A percentile compares a stretch with the other conserved stretches of the same genome.
phyloP scores from a whole-genome alignment of 1,284 basidiomycete genomes.

The Coniferiporia weirii region DNA sequence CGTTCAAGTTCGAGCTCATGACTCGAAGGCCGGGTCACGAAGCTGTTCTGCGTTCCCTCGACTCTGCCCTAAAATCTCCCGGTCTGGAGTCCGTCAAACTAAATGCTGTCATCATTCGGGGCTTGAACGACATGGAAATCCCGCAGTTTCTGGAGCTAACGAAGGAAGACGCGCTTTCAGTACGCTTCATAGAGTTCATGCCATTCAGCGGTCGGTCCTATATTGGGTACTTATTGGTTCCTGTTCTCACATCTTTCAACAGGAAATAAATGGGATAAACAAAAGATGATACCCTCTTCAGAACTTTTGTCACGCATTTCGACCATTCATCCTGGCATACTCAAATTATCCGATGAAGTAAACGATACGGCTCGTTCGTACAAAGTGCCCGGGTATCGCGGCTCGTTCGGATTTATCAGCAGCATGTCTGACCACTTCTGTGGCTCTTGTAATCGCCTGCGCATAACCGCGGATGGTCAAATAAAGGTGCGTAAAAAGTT shows the following conservation, averaged over 20 bases:
- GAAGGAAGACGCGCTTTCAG: conserved; percentile 51
- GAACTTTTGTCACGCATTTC: conserved; percentile 52
- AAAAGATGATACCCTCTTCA: conserved; percentile 74
- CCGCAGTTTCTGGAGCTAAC: conserved; percentile 73
- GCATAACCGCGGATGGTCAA: conserved; percentile 84
- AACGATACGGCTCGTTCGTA: conserved; percentile 83
- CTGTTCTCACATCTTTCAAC: conserved; percentile 6
- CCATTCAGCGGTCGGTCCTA: conserved; percentile 69
- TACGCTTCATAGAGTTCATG: conserved; percentile 93
- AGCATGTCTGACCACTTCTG: conserved; percentile 94
- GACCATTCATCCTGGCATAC: conserved; percentile 41
- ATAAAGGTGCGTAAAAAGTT: conserved; percentile 60
- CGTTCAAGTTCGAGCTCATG: conserved; percentile 84
- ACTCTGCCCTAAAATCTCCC: conserved; percentile 50
- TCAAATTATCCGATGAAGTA: conserved; percentile 56
- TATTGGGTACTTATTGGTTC: not conserved
- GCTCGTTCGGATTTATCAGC: conserved; percentile 83
- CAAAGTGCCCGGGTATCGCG: conserved; percentile 65
- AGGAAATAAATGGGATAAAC: conserved; percentile 85
- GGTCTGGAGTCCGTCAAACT: conserved; percentile 63
- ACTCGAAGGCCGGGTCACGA: conserved; percentile 73
- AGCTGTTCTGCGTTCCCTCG: conserved; percentile 66
- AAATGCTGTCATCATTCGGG: conserved; percentile 80
- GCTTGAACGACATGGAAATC: conserved; percentile 76
- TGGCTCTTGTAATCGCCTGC: conserved; percentile 76